phyloP scores from a whole-genome alignment of 2,329 filamentous ascomycete genomes.

The Alternaria rosae region DNA sequence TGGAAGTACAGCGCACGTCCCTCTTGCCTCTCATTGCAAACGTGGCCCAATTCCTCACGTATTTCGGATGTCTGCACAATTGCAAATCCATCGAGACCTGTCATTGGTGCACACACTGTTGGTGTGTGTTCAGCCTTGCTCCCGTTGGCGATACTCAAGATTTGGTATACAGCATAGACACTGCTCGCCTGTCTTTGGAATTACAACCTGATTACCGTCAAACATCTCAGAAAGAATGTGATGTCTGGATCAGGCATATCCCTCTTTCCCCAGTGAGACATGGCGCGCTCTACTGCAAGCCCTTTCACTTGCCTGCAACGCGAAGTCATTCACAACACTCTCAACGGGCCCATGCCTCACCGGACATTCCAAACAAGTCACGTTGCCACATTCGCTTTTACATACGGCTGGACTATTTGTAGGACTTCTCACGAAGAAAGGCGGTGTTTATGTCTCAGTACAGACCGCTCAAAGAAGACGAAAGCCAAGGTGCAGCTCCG shows the following conservation, averaged over 20 bases:
- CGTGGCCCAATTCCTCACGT: constrained; percentile 37
- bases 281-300: constrained; percentile 22
- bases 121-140: constrained; percentile 23
- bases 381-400: constrained; percentile 13
- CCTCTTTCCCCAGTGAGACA: constrained; percentile 11
- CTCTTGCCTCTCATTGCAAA: constrained; percentile 38
- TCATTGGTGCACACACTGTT: constrained; percentile 26
- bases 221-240: not conserved
- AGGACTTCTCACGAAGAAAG: constrained; percentile 10
- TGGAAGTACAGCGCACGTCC: constrained; percentile 41
- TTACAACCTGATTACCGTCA: not conserved
- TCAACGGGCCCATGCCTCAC: constrained; percentile 29
- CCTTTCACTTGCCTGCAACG: constrained; percentile 13
- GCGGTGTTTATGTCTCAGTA: constrained; percentile 39
- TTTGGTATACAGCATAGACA: constrained; percentile 3
- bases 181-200: constrained; percentile 1
- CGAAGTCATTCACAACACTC: constrained; percentile 11
- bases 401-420: constrained; percentile 23
- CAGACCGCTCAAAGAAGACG: constrained; percentile 35
- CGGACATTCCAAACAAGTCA: constrained; percentile 31
- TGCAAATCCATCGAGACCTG: constrained; percentile 9
- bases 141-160: constrained; percentile 37
- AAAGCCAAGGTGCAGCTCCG: constrained; percentile 29
- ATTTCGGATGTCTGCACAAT: constrained; percentile 25
- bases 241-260: not conserved